phyloP scores from a whole-genome alignment of 805 yeast species.

The Yamadazyma takamatsuzukensis region DNA sequence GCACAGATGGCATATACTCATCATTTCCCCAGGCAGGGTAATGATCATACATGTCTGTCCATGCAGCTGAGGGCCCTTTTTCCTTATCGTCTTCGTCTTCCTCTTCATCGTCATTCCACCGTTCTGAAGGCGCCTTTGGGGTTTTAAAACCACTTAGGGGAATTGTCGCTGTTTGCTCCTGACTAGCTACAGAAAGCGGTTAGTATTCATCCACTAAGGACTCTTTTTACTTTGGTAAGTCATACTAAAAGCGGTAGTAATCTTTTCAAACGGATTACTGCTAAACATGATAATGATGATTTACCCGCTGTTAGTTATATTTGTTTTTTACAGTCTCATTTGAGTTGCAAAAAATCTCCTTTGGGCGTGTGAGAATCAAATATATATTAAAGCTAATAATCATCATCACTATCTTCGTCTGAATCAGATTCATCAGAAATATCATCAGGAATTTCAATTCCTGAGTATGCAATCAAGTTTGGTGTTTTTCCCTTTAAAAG shows the following conservation, averaged over 20 bases:
- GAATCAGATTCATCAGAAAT: too few species aligned
- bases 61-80: background rate
- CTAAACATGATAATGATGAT: too few species aligned
- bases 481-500: conserved; percentile 54
- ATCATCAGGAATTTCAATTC: too few species aligned
- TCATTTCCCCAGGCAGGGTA: conserved; percentile 52
- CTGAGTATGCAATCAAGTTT: conserved; percentile 49
- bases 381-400: too few species aligned
- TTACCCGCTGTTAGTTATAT: too few species aligned
- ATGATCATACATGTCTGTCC: too few species aligned
- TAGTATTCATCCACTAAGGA: conserved; percentile 5
- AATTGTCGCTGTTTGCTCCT: conserved; percentile 10
- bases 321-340: too few species aligned
- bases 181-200: conserved; percentile 9
- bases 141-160: conserved; percentile 42
- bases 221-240: conserved; percentile 11
- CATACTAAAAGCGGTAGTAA: conserved; percentile 18
- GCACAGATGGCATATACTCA: conserved; percentile 41
- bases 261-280: conserved; percentile 2
- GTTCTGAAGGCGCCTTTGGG: conserved; percentile 19
- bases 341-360: too few species aligned
- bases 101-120: conserved; percentile 42
- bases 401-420: too few species aligned
- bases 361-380: too few species aligned
- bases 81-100: conserved; percentile 8